Base-by-base conservation (phyloP, 495 filamentous ascomycete genomes). In the Aspergillus sclerotiicarbonarius region DNA sequence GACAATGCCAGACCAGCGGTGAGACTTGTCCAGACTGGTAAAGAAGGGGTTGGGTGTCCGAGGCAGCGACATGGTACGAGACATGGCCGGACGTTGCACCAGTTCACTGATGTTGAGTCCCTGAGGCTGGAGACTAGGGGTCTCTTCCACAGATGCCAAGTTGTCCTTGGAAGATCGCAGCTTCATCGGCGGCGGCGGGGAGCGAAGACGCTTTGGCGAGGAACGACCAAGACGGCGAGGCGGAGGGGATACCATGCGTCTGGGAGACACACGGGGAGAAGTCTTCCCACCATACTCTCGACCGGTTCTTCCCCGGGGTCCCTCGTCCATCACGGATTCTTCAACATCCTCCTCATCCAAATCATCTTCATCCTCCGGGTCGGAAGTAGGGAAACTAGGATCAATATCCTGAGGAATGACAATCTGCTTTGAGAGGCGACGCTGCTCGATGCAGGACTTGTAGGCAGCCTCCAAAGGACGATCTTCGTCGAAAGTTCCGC, bases 401-500 rank as follows among this genome's bases (percentile, higher is more conserved):
- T 98, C 94, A 58, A 98, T 97, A 62, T 98, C 95, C 62, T 98
- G 94, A 43, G 94, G 92, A 25, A 90, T 89, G 29, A 78, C 63
- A 55, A 85, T 83, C 57, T 90, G 89, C 72, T 91, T 96, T 53
- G 85, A 86, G 43, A 86, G 85, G 57, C 88, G 88, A 37, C 90
- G 84, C 50, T 90, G 85, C 64, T 94, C 90, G 55, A 94, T 78
- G 61, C 87, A 90, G 10, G 90, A 90, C 48, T 96, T 83, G 69
- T 96, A 98, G 3, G 90, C 92, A 58, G 90, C 88, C 68, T 98
- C 94, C 39, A 98, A 72, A n/a, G 90, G 88, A 51, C 90, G 87
- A 68, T 98, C 94, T 68, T 98, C 94, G 65, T 98, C 94, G 16
- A 98, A 77, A 13, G 94, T 98, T 50, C 94, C 94, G 67, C 94